phyloP scores from a whole-genome alignment of 208 protist genomes.

The Endotrypanum monterogeii region DNA sequence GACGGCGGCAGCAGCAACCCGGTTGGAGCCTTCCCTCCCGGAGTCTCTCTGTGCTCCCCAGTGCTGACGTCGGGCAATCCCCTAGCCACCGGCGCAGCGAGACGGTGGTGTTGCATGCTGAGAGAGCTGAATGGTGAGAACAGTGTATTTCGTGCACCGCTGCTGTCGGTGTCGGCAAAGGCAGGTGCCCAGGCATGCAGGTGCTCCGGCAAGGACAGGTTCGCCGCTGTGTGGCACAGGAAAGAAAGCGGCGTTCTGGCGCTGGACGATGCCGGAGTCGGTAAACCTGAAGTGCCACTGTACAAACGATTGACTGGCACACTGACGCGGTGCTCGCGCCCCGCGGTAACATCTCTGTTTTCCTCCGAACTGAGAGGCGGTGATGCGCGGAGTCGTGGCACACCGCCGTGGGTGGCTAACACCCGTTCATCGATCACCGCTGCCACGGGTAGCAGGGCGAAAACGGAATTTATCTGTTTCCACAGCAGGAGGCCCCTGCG shows the following conservation, averaged over 20 bases:
- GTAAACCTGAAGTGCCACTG: slow-evolving; percentile 8
- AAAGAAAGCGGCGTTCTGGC: not conserved
- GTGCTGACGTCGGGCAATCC: not conserved
- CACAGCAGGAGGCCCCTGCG: slow-evolving; percentile 63
- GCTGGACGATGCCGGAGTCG: not conserved
- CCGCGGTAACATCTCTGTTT: not conserved
- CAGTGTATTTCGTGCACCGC: not conserved
- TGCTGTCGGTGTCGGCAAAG: not conserved
- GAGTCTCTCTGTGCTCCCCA: not conserved
- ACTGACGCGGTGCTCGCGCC: not conserved
- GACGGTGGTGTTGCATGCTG: not conserved
- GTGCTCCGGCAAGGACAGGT: not conserved
- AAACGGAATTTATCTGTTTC: slow-evolving; percentile 67
- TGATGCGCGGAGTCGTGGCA: slow-evolving; percentile 57
- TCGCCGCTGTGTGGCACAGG: not conserved
- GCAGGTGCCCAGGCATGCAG: not conserved
- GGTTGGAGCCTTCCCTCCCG: not conserved
- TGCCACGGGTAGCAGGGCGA: slow-evolving; percentile 71
- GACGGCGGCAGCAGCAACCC: not conserved
- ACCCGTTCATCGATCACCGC: slow-evolving; percentile 84
- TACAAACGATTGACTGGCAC: not conserved
- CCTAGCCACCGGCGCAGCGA: not conserved
- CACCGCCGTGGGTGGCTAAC: slow-evolving; percentile 89
- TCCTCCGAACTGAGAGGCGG: not conserved
- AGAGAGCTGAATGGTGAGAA: not conserved